Base-by-base conservation (phyloP, 768 basidiomycete species). In the Scleroderma citrinum region DNA sequence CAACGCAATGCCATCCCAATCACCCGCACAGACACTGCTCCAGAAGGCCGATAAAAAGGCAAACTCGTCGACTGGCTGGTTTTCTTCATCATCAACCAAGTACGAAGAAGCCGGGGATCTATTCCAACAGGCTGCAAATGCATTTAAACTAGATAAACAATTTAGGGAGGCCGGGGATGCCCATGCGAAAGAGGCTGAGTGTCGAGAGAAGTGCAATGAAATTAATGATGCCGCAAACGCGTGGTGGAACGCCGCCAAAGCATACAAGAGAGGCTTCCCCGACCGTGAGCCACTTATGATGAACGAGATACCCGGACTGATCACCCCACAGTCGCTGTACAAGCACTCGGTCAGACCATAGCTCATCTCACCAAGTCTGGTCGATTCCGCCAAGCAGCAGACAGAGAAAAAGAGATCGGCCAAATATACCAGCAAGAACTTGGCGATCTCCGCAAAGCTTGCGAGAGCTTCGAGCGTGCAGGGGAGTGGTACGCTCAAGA, bases 401-500 rank as follows among this genome's bases (percentile, higher is more conserved):
- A 99, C 68, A 75, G 96, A 59, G 92, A 97, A 76, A 98, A 95
- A 70, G 89, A 98, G 71, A 94, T 97, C 56, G 96, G 84, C 3
- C 85, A 91, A 63, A 92, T 97, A 54, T 85, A 92, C 69, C 77
- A 92, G n/a, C 83, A 89, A 53, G 88, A 92, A 56, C 70, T 75
- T 37, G 74, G 82, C 57, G 88, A 96, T 66, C 71, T 94, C 29
- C 78, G 79, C 13, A 87, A 83, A 58, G 93, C 93, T 47, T 90
- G 91, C 61, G 92, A 97, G 51, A 92, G 90, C 69, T 92, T 83
- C 58, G 86, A 85, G 62, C 76, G 87, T 43, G 96, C 96, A 12
- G 95, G 85, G 21, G 93, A 99, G 36, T 95, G 95, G 92, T 98
- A 99, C 72, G 76, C 83, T n/a, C 87, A 92, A 59, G 96, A 99